Evolutionary conservation across 2,329 filamentous ascomycete species (phyloP).

Genomic region (Periconia sp.): DNA sequence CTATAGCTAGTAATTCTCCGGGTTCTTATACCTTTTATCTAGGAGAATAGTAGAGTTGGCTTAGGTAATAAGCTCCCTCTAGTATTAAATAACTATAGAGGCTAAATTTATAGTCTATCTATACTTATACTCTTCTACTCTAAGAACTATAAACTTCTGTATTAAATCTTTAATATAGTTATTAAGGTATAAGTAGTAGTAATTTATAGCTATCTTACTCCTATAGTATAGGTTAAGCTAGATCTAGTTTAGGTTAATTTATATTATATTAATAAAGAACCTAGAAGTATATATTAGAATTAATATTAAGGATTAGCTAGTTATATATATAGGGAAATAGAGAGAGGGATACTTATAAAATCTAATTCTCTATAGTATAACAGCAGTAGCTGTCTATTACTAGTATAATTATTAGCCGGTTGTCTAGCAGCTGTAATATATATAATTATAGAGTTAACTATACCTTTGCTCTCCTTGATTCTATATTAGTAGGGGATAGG

Average conservation of each 20-base stretch:
- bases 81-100: neutral
- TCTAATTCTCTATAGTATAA: neutral
- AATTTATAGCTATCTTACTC: neutral
- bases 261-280: neutral
- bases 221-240: slow-evolving; percentile 1
- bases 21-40: too few species aligned
- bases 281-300: slow-evolving; percentile 1
- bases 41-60: too few species aligned
- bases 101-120: neutral
- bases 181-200: neutral
- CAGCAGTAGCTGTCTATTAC: neutral
- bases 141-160: slow-evolving; percentile 1
- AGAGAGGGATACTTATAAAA: neutral
- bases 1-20: too few species aligned
- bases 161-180: neutral
- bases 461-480: neutral
- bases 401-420: neutral
- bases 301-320: neutral
- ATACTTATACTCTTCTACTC: neutral
- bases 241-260: neutral
- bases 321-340: neutral
- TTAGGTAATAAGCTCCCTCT: too few species aligned
- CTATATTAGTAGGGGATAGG: neutral
- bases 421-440: neutral
- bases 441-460: neutral